A percentile compares a stretch with the other conserved stretches of the same genome.
Evolutionary conservation across 306 rosid genomes (phyloP).

Genomic region (Quercus cerris): DNA sequence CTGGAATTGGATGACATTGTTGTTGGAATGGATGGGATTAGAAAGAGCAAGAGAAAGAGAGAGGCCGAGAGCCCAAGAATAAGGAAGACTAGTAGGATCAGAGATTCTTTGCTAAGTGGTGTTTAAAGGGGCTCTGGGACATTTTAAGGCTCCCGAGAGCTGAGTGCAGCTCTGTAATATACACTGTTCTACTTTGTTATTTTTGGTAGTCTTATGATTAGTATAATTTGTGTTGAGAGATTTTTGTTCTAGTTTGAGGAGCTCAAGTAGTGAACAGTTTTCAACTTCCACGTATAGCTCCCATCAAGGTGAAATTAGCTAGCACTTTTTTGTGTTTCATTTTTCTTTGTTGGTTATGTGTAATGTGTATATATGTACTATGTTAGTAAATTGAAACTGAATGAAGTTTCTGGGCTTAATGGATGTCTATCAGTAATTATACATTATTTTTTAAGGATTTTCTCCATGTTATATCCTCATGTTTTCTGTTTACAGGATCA

Average conservation of each 20-base stretch:
- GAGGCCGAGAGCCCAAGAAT: neutral
- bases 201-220: constrained; percentile 3
- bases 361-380: constrained; percentile 1
- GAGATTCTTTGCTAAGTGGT: constrained; percentile 11
- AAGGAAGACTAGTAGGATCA: neutral
- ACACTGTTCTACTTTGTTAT: constrained; percentile 1
- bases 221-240: constrained; percentile 40
- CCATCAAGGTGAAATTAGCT: constrained; percentile 15
- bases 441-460: neutral
- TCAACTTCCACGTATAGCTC: constrained; percentile 20
- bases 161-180: constrained; percentile 35
- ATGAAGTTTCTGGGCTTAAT: constrained; percentile 15
- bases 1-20: too few relatives aligned
- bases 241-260: constrained; percentile 21
- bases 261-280: constrained; percentile 32
- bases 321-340: constrained; percentile 15
- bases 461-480: neutral
- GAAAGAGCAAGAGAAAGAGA: neutral
- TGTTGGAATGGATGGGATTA: too few relatives aligned
- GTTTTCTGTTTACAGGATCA: too few relatives aligned
- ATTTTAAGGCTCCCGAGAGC: constrained; percentile 56
- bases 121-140: constrained; percentile 41
- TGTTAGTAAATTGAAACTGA: constrained; percentile 28
- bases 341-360: constrained; percentile 22
- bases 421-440: neutral